phyloP scores from a whole-genome alignment of 768 basidiomycete genomes.

The Chalciporus pseudorubinellus region DNA sequence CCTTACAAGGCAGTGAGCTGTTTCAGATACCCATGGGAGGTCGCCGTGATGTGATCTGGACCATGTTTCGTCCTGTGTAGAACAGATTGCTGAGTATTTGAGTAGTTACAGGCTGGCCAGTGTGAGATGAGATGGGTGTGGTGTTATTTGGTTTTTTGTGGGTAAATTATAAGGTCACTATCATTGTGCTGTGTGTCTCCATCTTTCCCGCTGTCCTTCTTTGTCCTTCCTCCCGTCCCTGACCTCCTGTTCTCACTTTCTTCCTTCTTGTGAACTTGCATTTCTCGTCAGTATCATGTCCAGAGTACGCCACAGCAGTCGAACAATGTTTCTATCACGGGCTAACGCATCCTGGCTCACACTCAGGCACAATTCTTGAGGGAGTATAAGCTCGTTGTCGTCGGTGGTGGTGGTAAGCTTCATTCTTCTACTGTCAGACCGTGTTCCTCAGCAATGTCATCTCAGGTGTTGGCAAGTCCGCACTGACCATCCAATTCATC shows the following conservation, averaged over 20 bases:
- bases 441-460: background rate
- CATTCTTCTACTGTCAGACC: slow-evolving; percentile 29
- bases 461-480: slow-evolving; percentile 69
- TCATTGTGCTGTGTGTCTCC: slow-evolving; percentile 11
- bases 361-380: slow-evolving; percentile 81
- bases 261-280: background rate
- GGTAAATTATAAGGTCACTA: slow-evolving; percentile 13
- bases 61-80: background rate
- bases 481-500: slow-evolving; percentile 96
- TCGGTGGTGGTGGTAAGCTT: slow-evolving; percentile 88
- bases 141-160: slow-evolving; percentile 24
- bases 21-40: background rate
- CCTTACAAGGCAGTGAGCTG: background rate
- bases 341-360: slow-evolving; percentile 4
- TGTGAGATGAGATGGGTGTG: slow-evolving; percentile 14
- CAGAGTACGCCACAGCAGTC: slow-evolving; percentile 20
- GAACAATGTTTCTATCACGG: background rate
- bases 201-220: slow-evolving; percentile 4
- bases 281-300: slow-evolving; percentile 24
- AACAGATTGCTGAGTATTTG: background rate
- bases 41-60: background rate
- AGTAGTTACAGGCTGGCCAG: background rate
- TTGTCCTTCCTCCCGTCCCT: background rate
- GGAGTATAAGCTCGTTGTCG: slow-evolving; percentile 98
- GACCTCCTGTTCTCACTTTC: background rate